phyloP scores from a whole-genome alignment of 2,329 filamentous ascomycete genomes.

The Cytospora schulzeri region DNA sequence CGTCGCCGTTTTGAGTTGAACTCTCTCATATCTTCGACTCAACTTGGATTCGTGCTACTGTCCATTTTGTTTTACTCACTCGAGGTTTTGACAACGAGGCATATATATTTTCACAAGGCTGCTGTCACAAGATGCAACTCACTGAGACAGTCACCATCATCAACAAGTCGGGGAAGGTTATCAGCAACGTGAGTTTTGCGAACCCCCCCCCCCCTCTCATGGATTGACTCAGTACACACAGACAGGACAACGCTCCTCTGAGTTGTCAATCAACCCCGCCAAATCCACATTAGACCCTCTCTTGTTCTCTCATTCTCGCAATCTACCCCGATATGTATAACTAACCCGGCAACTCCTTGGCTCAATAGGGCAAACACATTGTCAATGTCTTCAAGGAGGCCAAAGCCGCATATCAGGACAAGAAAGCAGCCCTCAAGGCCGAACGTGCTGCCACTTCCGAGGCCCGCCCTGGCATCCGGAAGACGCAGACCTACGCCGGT shows the following conservation, averaged over 20 bases:
- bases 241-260: conserved; percentile 3
- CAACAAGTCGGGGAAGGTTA: conserved; percentile 87
- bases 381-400: conserved; percentile 91
- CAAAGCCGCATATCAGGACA: conserved; percentile 82
- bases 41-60: neutral
- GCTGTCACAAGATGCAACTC: conserved; percentile 42
- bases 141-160: conserved; percentile 83
- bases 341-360: conserved; percentile 1
- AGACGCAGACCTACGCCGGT: conserved; percentile 60
- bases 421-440: conserved; percentile 78
- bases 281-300: conserved; percentile 4
- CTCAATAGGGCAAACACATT: conserved; percentile 77
- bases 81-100: neutral
- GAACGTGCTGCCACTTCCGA: conserved; percentile 47
- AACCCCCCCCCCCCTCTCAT: too few relatives aligned
- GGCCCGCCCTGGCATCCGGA: conserved; percentile 45
- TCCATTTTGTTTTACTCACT: neutral
- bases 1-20: neutral
- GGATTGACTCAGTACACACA: neutral
- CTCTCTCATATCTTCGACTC: conserved; percentile 6
- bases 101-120: conserved; percentile 3
- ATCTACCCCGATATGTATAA: neutral
- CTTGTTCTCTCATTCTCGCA: neutral
- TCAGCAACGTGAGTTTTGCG: conserved; percentile 71
- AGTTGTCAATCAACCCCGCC: conserved; percentile 15